Conservation (phyloP, 2,329 filamentous ascomycete species). For the Fusarium sp. region DNA sequence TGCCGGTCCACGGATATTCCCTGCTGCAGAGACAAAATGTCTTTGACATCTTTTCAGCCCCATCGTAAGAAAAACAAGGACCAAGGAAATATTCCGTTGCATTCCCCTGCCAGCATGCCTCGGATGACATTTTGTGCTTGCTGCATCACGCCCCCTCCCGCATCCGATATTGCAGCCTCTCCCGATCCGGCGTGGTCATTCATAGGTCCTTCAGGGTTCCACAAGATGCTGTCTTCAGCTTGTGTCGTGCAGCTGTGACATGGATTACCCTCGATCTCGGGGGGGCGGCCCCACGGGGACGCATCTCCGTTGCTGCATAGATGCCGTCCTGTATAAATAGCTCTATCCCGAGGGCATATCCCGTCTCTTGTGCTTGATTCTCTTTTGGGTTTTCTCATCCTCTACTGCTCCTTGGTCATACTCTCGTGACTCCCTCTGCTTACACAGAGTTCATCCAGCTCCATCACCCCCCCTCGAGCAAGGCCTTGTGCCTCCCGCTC, state of each 20-base stretch:
- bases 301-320: constrained; percentile 1
- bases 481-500: background rate
- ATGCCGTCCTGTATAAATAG: constrained; percentile 27
- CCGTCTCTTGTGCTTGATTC: background rate
- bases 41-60: background rate
- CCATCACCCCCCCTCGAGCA: background rate
- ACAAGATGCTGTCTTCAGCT: constrained; percentile 21
- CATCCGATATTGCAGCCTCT: constrained; percentile 13
- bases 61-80: constrained; percentile 12
- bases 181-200: constrained; percentile 6
- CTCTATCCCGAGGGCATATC: background rate
- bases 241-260: constrained; percentile 26
- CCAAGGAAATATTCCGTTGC: background rate
- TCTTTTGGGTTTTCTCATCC: constrained; percentile 1
- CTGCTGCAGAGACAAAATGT: background rate
- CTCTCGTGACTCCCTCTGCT: background rate
- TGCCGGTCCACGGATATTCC: constrained; percentile 3
- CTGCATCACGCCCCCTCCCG: constrained; percentile 3
- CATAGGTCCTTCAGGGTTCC: constrained; percentile 14
- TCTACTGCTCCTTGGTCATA: background rate
- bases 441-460: background rate
- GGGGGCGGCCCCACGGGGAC: constrained; percentile 16
- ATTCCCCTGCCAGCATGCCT: background rate
- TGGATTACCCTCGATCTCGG: constrained; percentile 34
- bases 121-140: background rate